These are phyloP conservation scores for Syncephalastrum racemosum DNA, from an alignment of 371 early-diverging fungal species.

Conservation along the genomic window DNA sequence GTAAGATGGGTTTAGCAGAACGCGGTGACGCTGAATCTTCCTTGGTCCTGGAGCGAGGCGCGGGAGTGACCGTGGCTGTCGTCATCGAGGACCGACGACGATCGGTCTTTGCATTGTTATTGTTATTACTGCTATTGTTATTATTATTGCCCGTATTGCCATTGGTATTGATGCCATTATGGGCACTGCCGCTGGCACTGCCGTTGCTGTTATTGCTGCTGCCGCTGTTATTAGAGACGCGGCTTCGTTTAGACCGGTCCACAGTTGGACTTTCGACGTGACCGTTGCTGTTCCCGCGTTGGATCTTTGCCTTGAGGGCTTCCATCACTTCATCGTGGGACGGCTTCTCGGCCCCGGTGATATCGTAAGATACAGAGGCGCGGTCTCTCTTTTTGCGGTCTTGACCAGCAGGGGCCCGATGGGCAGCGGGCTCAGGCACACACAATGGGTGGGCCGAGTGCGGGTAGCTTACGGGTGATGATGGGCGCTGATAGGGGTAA, in stretches of 20 bases:
- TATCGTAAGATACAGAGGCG: constrained; percentile 9
- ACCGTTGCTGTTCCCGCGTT: constrained; percentile 20
- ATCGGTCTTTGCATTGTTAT: neutral
- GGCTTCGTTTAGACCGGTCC: no score
- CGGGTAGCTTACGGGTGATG: constrained; percentile 30
- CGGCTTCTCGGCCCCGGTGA: constrained; percentile 11
- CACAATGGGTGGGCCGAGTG: constrained; percentile 46
- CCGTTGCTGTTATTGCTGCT: neutral
- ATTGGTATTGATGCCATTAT: constrained; percentile 1
- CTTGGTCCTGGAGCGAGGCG: neutral
- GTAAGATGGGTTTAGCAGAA: constrained; percentile 30
- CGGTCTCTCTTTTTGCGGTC: constrained; percentile 15
- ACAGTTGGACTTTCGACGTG: no score
- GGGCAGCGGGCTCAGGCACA: constrained; percentile 7
- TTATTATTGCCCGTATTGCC: neutral
- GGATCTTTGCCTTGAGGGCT: constrained; percentile 47
- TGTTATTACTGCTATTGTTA: neutral
- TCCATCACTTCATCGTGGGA: constrained; percentile 47
- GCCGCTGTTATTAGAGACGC: neutral
- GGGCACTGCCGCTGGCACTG: neutral
- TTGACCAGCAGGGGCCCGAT: neutral
- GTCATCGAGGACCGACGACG: neutral
- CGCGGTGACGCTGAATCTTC: constrained; percentile 17
- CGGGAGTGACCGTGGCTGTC: constrained; percentile 1
- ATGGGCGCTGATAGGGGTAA: constrained; percentile 8